A percentile compares a stretch with the other conserved stretches of the same genome.
Conservation (phyloP, 2,329 filamentous ascomycete species). For the Alternaria atra region DNA sequence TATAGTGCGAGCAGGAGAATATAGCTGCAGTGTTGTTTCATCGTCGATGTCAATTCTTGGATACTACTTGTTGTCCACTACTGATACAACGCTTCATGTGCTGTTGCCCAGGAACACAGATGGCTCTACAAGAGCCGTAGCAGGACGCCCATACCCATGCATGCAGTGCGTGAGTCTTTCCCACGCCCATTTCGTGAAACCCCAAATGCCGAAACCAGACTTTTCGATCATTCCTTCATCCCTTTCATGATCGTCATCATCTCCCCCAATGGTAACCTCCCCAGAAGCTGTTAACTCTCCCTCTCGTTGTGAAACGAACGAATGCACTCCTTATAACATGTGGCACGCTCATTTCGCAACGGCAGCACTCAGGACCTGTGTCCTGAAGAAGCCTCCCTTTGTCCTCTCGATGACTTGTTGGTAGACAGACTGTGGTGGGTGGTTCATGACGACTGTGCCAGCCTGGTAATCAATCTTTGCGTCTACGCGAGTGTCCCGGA, state of each 20-base stretch:
- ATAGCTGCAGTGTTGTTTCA: background rate
- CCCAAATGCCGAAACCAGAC: constrained; percentile 5
- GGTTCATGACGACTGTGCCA: constrained; percentile 99
- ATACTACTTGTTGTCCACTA: constrained; percentile 4
- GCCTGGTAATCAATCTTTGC: constrained; percentile 99
- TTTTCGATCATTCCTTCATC: constrained; percentile 10
- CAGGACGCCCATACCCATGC: constrained; percentile 10
- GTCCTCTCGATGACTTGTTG: constrained; percentile 99
- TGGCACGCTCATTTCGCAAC: constrained; percentile 56
- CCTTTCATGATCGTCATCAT: constrained; percentile 9
- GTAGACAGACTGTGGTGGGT: constrained; percentile 97
- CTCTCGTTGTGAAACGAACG: background rate
- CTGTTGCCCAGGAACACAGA: constrained; percentile 1
- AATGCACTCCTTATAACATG: background rate
- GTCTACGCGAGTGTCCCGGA: constrained; percentile 95
- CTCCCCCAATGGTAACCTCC: constrained; percentile 5
- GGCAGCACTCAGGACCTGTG: constrained; percentile 81
- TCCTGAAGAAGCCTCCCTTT: constrained; percentile 98
- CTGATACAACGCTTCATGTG: background rate
- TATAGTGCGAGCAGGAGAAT: background rate
- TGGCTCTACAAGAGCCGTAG: background rate
- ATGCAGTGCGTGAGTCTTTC: constrained; percentile 7
- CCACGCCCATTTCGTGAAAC: constrained; percentile 10
- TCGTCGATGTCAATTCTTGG: background rate
- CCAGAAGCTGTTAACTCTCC: constrained; percentile 18